Evolutionary conservation across 2,329 filamentous ascomycete genomes (phyloP), one percentile per base, ranked within the genome.

Genomic region (Celoporthe dispersa): DNA sequence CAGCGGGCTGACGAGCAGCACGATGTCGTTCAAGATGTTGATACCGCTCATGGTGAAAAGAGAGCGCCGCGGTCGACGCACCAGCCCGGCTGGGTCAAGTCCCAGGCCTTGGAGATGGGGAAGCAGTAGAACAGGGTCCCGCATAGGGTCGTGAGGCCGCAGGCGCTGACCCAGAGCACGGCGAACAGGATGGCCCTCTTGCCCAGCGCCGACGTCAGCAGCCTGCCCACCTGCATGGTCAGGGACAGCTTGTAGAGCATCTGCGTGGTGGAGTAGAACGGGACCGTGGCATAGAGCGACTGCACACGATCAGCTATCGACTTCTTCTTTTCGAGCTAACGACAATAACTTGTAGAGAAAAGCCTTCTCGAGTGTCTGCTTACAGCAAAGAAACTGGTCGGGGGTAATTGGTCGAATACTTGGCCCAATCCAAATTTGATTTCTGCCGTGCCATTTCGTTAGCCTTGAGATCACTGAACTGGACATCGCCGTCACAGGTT

Each of bases 21-120:
- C 67, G 53, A 79, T 44, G 22, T 79, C 78, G 11, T 77, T 77
- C 3, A 74, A 12, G 62, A 79, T 77, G 67, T 79, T 79, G 51
- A 78, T 67, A 0, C 71, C 77, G 37, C 75, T 77, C 2, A 79
- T 79, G 35, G 71, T 72, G 59, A 74, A 77, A 73, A 75, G 59
- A 77, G 51, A n/a, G 57, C 73, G 39, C 51, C 39, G 11, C 73
- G 72, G 64, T 75, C 51, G 64, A 77, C 72, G 67, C 75, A 77
- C 22, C 41, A 64, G 2, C 75, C 76, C 48, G 57, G 70, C 62
- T 37, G 44, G 28, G 7, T 1, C 19, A 19, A 33, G 8, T 70
- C 67, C 76, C 76, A 77, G 62, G 74, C 76, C 41, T 70, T 69
- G 11, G 73, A 66, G 44, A 76, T 60, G 5, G 76, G 76, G 28